phyloP scores from a whole-genome alignment of 305 asterid genomes.

The Fraxinus dipetala region DNA sequence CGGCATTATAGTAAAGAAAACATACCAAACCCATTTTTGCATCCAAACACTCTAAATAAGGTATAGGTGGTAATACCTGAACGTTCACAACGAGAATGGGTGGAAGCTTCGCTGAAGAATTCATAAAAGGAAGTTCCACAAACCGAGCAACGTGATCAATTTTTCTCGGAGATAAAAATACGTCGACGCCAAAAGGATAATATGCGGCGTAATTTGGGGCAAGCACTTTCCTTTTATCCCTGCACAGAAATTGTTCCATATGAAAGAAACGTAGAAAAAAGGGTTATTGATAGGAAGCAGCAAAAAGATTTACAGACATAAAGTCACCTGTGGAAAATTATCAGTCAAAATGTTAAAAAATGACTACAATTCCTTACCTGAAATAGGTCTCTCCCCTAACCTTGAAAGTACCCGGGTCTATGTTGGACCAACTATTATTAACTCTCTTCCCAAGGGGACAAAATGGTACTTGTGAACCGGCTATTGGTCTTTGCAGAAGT shows the following conservation, averaged over 20 bases:
- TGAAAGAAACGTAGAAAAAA: neutral
- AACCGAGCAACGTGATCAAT: constrained; percentile 78
- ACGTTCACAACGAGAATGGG: constrained; percentile 88
- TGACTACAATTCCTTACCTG: constrained; percentile 39
- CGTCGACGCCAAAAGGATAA: constrained; percentile 92
- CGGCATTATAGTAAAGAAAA: neutral
- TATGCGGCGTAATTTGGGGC: constrained; percentile 82
- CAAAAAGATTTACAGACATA: neutral
- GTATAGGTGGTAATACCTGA: constrained; percentile 53
- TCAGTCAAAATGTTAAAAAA: neutral
- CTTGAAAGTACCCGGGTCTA: constrained; percentile 78
- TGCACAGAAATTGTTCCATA: constrained; percentile 28
- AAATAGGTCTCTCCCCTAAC: constrained; percentile 78
- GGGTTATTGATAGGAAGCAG: neutral
- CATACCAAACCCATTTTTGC: neutral
- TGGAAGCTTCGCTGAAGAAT: constrained; percentile 68
- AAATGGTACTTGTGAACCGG: constrained; percentile 93
- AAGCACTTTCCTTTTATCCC: constrained; percentile 87
- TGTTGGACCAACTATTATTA: constrained; percentile 85
- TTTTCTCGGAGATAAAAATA: constrained; percentile 72
- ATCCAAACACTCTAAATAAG: too few species aligned
- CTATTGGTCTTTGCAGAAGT: constrained; percentile 69
- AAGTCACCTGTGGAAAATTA: neutral
- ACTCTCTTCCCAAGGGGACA: constrained; percentile 85
- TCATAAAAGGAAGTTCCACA: constrained; percentile 67